Evolutionary conservation across 2,329 filamentous ascomycete species (phyloP).

Genomic region (Penicillium psychrosexuale): DNA sequence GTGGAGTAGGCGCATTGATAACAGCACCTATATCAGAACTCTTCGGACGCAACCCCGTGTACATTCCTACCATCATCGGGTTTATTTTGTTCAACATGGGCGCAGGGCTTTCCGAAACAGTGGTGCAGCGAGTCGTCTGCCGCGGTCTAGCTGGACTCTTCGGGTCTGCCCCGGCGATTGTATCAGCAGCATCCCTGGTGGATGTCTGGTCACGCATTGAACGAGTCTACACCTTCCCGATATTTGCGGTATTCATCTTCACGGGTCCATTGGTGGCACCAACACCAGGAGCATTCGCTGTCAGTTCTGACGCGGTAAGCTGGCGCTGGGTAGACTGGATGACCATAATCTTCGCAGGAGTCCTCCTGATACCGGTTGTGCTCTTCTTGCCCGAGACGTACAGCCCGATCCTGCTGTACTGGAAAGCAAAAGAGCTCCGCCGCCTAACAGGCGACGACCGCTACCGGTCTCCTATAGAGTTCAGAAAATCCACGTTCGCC

Average conservation of each 20-base stretch:
- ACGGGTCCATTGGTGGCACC: slow-evolving; percentile 38
- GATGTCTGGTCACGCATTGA: slow-evolving; percentile 50
- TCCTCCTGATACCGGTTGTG: slow-evolving; percentile 36
- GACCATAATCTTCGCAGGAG: slow-evolving; percentile 37
- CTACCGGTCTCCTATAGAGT: slow-evolving; percentile 49
- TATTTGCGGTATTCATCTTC: slow-evolving; percentile 49
- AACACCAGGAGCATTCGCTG: slow-evolving; percentile 48
- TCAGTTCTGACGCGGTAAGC: slow-evolving; percentile 32
- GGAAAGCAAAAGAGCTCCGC: slow-evolving; percentile 45
- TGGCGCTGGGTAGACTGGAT: slow-evolving; percentile 52
- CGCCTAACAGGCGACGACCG: slow-evolving; percentile 44
- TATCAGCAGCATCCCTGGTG: slow-evolving; percentile 43
- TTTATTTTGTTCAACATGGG: slow-evolving; percentile 53
- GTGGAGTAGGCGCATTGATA: slow-evolving; percentile 48
- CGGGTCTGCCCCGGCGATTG: slow-evolving; percentile 44
- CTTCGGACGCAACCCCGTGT: slow-evolving; percentile 48
- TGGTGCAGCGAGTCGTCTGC: slow-evolving; percentile 48
- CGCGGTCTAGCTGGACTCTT: slow-evolving; percentile 51
- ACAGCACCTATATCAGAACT: slow-evolving; percentile 50
- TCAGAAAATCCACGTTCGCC: slow-evolving; percentile 40
- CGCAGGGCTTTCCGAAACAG: slow-evolving; percentile 47
- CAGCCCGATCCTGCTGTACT: slow-evolving; percentile 45
- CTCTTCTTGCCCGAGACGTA: slow-evolving; percentile 53
- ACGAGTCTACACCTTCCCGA: slow-evolving; percentile 48
- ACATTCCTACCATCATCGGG: slow-evolving; percentile 44